Base-by-base conservation (phyloP, 2,329 filamentous ascomycete species). In the Nemania bipapillata region DNA sequence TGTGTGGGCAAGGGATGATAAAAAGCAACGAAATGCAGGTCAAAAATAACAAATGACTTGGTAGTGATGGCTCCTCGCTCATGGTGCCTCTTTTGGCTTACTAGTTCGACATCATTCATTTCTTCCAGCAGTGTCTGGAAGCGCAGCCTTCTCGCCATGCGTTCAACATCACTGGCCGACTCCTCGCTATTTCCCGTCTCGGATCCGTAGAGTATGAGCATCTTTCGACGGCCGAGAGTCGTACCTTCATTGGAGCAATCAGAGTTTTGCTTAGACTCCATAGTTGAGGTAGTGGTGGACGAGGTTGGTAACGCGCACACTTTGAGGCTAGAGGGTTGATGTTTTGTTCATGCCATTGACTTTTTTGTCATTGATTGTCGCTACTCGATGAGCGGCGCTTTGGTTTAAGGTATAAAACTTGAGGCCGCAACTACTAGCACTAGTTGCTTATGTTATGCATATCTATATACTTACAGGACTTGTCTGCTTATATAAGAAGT, bases 121-220 rank as follows among this genome's bases (percentile, higher is more conserved):
- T 94, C 93, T 65, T 89, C 87, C 26, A 97, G 89, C 59, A 87
- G 86, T 24, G 91, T 92, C 70, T 86, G 81, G 80, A 98, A 97
- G 75, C 90, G 92, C 66, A 97, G 82, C 35, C 95, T 87, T 81
- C 95, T 90, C 40, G 89, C 87, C 72, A 92, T 81, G 47, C 90
- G 86, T 45, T 91, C 92, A 70, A 98, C 83, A 78, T 97, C 93
- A 76, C 93, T 90, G 22, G 96, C 95, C 71, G 95, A 88, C 80
- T 98, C 95, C 80, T 97, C 92, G 63, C 93, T 91, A 77, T 96
- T 97, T 65, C 96, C 96, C 24, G 94, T 98, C 83, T 99, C 96
- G 45, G 95, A 96, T 63, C 93, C 96, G 81, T 97, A 99, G 37
- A 97, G 86, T 66, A 99, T 86, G 73, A 97, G 87, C 57, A 87